A percentile compares a stretch with the other conserved stretches of the same genome.
These are phyloP conservation scores for Taphrina populina DNA, from an alignment of 1,139 yeast species.

Conservation along the genomic window DNA sequence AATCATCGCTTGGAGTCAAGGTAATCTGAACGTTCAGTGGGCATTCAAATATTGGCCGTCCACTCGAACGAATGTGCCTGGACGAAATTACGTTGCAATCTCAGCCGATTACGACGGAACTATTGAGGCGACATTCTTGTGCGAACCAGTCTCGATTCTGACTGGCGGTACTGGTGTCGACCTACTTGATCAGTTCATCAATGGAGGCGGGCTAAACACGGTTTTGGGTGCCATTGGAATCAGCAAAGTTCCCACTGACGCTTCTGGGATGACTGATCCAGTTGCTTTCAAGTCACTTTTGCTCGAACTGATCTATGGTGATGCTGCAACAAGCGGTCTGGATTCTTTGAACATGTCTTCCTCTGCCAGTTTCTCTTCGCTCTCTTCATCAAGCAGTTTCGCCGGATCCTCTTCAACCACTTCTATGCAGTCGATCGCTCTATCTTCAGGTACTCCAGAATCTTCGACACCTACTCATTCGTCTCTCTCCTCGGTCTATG, in stretches of 20 bases:
- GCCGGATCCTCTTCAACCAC: neutral
- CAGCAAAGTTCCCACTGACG: neutral
- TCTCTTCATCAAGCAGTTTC: no score
- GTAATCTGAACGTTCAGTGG: conserved; percentile 26
- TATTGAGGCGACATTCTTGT: conserved; percentile 14
- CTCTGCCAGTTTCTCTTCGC: no score
- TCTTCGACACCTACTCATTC: no score
- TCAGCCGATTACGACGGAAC: conserved; percentile 21
- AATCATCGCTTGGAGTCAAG: conserved; percentile 25
- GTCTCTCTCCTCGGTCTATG: neutral
- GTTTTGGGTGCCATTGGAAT: neutral
- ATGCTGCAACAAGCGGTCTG: conserved; percentile 6
- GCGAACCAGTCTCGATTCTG: conserved; percentile 18
- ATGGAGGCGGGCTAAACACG: neutral
- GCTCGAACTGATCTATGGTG: neutral
- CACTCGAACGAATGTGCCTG: conserved; percentile 6
- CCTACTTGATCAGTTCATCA: conserved; percentile 8
- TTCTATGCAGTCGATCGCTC: no score
- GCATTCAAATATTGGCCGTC: conserved; percentile 30
- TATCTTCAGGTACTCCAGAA: no score
- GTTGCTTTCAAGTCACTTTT: conserved; percentile 7
- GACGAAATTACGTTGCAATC: conserved; percentile 15
- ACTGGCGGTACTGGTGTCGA: conserved; percentile 18
- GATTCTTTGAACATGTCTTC: no score
- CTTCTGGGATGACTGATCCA: conserved; percentile 15